Percentiles rank a stretch among this genome's conserved stretches.
Conservation (phyloP, 306 rosid species). For the Bauhinia variegata region DNA sequence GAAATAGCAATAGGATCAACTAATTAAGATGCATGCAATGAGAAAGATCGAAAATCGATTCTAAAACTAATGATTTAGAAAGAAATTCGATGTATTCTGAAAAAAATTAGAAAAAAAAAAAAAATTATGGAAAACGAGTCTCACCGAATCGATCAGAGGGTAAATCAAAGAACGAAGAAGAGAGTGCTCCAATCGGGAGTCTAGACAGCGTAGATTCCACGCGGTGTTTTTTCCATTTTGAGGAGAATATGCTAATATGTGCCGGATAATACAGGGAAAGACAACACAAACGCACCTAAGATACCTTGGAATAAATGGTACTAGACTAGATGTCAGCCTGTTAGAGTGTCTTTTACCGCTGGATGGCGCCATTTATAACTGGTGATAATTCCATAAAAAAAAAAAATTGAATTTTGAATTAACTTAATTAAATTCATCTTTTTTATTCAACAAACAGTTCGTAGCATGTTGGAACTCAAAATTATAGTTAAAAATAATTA, state of each 20-base stretch:
- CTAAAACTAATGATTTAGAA: slow-evolving; percentile 26
- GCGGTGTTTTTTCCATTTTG: slow-evolving; percentile 8
- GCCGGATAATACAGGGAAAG: not conserved
- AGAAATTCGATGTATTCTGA: not conserved
- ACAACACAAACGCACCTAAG: too few species aligned
- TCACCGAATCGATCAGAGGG: not conserved
- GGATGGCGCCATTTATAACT: too few species aligned
- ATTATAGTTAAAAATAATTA: too few species aligned
- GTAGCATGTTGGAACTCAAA: too few species aligned
- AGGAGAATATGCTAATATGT: slow-evolving; percentile 25
- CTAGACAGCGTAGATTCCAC: slow-evolving; percentile 34
- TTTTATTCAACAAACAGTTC: too few species aligned
- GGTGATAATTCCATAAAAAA: too few species aligned
- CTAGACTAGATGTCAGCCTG: too few species aligned
- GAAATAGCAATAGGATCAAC: slow-evolving; percentile 17
- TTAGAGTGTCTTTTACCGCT: too few species aligned
- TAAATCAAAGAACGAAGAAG: not conserved
- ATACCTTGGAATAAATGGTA: too few species aligned
- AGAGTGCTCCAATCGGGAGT: not conserved
- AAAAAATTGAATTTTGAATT: too few species aligned
- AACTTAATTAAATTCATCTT: too few species aligned
- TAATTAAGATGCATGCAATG: not conserved
- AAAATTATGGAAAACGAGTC: slow-evolving; percentile 2
- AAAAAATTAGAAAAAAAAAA: slow-evolving; percentile 36
- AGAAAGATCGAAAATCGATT: too few species aligned